phyloP scores from a whole-genome alignment of 2,329 filamentous ascomycete genomes.

The Aureobasidium musti region DNA sequence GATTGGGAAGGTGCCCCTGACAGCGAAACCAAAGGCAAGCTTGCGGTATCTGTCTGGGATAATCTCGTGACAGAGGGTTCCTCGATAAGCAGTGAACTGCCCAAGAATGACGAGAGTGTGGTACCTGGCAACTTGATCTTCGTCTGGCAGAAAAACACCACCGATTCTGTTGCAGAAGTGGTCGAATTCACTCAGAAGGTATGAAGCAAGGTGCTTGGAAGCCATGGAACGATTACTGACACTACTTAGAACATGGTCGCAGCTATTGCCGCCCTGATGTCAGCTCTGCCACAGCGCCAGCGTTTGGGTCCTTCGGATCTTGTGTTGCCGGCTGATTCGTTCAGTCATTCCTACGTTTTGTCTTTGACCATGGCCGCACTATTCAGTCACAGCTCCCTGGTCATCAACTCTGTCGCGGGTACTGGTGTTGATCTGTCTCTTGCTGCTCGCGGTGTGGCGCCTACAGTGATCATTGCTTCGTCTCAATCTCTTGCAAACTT shows the following conservation, averaged over 20 bases:
- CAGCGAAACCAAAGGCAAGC: slow-evolving; percentile 65
- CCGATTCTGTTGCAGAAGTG: slow-evolving; percentile 60
- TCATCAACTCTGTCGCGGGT: slow-evolving; percentile 84
- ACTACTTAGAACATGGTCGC: slow-evolving; percentile 71
- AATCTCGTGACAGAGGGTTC: slow-evolving; percentile 69
- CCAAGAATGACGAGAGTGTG: slow-evolving; percentile 58
- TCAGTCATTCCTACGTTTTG: slow-evolving; percentile 77
- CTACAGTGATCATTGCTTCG: slow-evolving; percentile 79
- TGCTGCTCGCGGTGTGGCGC: slow-evolving; percentile 72
- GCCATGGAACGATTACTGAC: slow-evolving; percentile 23
- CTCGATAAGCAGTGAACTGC: slow-evolving; percentile 62
- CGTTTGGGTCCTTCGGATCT: slow-evolving; percentile 74
- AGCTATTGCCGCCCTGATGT: slow-evolving; percentile 76
- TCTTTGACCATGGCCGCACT: slow-evolving; percentile 78
- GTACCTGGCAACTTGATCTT: slow-evolving; percentile 57
- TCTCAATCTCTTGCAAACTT: slow-evolving; percentile 70
- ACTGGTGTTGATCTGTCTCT: slow-evolving; percentile 69
- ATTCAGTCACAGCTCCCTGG: slow-evolving; percentile 79
- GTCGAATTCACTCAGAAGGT: slow-evolving; percentile 75
- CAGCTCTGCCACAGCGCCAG: slow-evolving; percentile 72
- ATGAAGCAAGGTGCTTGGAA: slow-evolving; percentile 33
- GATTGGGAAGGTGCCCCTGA: slow-evolving; percentile 91
- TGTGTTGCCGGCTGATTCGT: slow-evolving; percentile 79
- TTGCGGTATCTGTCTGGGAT: slow-evolving; percentile 91
- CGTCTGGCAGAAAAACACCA: slow-evolving; percentile 63